A percentile compares a stretch with the other conserved stretches of the same genome.
Conservation (phyloP, 306 rosid genomes). For the Heteromeles arbutifolia region DNA sequence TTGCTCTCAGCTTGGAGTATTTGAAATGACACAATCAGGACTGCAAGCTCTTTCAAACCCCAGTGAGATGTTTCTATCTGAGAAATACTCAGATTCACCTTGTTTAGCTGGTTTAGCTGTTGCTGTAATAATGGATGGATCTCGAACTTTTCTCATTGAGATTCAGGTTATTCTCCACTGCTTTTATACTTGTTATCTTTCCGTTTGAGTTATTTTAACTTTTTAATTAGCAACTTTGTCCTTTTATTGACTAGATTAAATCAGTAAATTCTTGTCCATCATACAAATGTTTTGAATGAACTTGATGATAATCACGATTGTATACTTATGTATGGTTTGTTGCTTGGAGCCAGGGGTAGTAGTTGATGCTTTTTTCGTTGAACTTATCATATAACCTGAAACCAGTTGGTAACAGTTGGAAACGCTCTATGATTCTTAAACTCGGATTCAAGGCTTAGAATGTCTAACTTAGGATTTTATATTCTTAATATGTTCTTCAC, state of each 20-base stretch:
- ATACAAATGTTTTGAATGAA: neutral
- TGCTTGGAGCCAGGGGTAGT: neutral
- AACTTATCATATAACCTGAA: neutral
- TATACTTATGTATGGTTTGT: neutral
- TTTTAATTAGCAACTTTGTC: neutral
- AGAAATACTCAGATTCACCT: constrained; percentile 61
- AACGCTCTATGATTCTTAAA: no score
- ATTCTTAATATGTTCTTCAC: neutral
- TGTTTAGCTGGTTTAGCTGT: constrained; percentile 70
- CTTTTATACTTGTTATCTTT: neutral
- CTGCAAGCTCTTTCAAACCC: constrained; percentile 66
- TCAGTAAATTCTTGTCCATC: neutral
- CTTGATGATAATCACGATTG: neutral
- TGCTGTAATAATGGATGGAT: constrained; percentile 88
- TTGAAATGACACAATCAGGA: constrained; percentile 81
- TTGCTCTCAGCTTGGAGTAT: constrained; percentile 77
- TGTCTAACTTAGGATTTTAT: neutral
- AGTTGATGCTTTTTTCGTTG: neutral
- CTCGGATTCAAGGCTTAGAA: neutral
- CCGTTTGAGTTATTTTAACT: neutral
- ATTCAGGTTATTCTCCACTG: constrained; percentile 58
- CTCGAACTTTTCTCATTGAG: constrained; percentile 82
- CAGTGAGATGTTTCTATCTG: constrained; percentile 69
- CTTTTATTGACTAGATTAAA: neutral
- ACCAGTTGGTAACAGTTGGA: neutral